A percentile compares a stretch with the other conserved stretches of the same genome.
Conservation (phyloP, 2,329 filamentous ascomycete genomes). For the Alternaria sp. region DNA sequence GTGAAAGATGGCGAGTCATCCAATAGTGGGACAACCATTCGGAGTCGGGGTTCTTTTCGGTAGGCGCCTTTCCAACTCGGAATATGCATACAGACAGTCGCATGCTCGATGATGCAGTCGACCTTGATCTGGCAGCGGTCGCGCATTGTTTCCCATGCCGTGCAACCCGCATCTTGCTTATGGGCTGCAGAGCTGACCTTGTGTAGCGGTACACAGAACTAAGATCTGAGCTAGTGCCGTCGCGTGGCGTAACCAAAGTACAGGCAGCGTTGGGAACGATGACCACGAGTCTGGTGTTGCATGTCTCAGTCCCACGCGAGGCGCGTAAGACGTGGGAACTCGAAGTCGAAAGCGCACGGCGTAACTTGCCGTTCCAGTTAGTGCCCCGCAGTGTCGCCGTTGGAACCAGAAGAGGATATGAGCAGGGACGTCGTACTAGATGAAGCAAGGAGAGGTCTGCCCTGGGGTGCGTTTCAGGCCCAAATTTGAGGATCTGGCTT, state of each 20-base stretch:
- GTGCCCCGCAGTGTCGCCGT: slow-evolving; percentile 6
- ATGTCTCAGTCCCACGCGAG: slow-evolving; percentile 11
- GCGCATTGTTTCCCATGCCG: slow-evolving; percentile 7
- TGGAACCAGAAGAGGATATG: not conserved
- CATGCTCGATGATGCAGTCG: slow-evolving; percentile 17
- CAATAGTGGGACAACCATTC: slow-evolving; percentile 18
- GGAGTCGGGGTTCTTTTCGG: slow-evolving; percentile 16
- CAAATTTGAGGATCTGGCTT: not conserved
- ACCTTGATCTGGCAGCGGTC: not conserved
- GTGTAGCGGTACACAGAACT: slow-evolving; percentile 13
- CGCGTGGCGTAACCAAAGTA: slow-evolving; percentile 16
- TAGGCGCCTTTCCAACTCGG: slow-evolving; percentile 15
- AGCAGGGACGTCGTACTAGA: slow-evolving; percentile 10
- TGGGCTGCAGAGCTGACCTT: slow-evolving; percentile 13
- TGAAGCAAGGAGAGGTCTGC: slow-evolving; percentile 9
- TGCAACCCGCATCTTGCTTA: slow-evolving; percentile 17
- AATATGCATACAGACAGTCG: slow-evolving; percentile 10
- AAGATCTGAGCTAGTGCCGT: slow-evolving; percentile 18
- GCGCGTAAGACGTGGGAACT: slow-evolving; percentile 9
- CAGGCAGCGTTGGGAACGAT: slow-evolving; percentile 9
- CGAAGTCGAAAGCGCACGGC: slow-evolving; percentile 8
- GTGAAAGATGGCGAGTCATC: slow-evolving; percentile 10
- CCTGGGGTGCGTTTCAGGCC: slow-evolving; percentile 7
- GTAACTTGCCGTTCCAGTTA: slow-evolving; percentile 2
- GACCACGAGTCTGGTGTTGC: slow-evolving; percentile 17